Conservation (phyloP, 2,329 filamentous ascomycete genomes). For the Sphaerulina populicola region DNA sequence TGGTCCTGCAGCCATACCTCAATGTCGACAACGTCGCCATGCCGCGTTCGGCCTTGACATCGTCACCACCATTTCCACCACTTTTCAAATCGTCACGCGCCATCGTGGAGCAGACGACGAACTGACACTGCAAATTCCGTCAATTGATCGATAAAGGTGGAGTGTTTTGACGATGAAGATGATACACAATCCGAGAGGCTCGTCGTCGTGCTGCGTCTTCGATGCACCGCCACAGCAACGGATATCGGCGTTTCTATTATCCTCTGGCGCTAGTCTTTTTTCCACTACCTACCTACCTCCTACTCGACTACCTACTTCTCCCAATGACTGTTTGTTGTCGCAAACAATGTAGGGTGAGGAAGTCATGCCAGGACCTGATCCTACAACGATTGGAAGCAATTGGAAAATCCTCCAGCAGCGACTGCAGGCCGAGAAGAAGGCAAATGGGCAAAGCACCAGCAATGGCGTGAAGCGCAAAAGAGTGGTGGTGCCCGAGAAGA, state of each 20-base stretch:
- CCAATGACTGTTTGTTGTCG: not conserved
- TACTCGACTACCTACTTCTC: not conserved
- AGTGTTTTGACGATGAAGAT: conserved; percentile 5
- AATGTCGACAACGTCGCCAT: conserved; percentile 79
- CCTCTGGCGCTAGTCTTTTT: not conserved
- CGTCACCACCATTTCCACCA: conserved; percentile 27
- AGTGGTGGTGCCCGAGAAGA: conserved; percentile 15
- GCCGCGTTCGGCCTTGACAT: conserved; percentile 58
- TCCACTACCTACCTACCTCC: too few relatives aligned
- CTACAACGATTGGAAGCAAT: conserved; percentile 47
- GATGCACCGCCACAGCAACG: conserved; percentile 14
- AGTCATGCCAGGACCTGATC: conserved; percentile 33
- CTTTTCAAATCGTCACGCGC: conserved; percentile 42
- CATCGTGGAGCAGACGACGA: conserved; percentile 31
- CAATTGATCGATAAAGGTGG: conserved; percentile 1
- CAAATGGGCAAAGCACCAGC: conserved; percentile 24
- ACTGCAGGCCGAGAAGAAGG: conserved; percentile 35
- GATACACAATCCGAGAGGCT: conserved; percentile 6
- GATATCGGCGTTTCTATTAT: conserved; percentile 5
- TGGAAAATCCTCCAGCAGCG: conserved; percentile 70
- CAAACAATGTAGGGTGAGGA: not conserved
- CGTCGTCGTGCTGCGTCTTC: conserved; percentile 9
- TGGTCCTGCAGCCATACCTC: conserved; percentile 47
- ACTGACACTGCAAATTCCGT: not conserved
- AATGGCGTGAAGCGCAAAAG: conserved; percentile 33